Percentiles rank a stretch among this genome's conserved stretches.
Conservation (phyloP, 2,329 filamentous ascomycete genomes). For the Fusarium mundagurra region DNA sequence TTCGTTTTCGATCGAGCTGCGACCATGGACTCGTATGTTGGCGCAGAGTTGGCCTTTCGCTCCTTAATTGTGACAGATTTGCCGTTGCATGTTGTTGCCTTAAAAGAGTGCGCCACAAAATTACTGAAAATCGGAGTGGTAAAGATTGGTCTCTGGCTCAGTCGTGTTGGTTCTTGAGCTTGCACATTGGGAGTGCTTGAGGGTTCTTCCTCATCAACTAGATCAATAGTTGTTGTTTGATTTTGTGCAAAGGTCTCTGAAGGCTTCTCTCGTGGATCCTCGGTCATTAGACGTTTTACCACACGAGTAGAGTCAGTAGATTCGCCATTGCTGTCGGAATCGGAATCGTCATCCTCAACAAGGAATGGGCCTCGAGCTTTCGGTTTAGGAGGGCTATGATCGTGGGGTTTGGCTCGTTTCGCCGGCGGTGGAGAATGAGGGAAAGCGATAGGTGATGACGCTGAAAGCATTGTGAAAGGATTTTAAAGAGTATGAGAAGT, state of each 20-base stretch:
- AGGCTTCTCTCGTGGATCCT: constrained; percentile 35
- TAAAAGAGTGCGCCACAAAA: constrained; percentile 48
- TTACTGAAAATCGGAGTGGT: constrained; percentile 41
- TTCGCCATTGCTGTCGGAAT: constrained; percentile 37
- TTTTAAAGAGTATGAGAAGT: neutral
- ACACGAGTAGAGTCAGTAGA: constrained; percentile 20
- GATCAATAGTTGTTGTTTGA: neutral
- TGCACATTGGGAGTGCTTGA: constrained; percentile 1
- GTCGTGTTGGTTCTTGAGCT: constrained; percentile 27
- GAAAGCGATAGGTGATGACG: constrained; percentile 68
- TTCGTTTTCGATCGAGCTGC: constrained; percentile 73
- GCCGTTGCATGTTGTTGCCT: constrained; percentile 66
- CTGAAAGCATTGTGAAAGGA: constrained; percentile 61
- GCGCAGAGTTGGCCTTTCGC: constrained; percentile 56
- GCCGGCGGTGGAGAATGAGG: constrained; percentile 57
- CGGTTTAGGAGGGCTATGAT: constrained; percentile 47
- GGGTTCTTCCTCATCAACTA: neutral
- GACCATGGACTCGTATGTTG: constrained; percentile 73
- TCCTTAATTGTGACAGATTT: constrained; percentile 64
- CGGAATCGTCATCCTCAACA: constrained; percentile 51
- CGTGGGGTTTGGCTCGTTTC: constrained; percentile 51
- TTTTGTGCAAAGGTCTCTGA: neutral
- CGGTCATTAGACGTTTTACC: constrained; percentile 47
- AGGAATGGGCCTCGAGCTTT: constrained; percentile 52
- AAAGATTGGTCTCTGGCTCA: constrained; percentile 41